Base-by-base conservation (phyloP, 148 eudicot genomes). In the Oxyria digyna region DNA sequence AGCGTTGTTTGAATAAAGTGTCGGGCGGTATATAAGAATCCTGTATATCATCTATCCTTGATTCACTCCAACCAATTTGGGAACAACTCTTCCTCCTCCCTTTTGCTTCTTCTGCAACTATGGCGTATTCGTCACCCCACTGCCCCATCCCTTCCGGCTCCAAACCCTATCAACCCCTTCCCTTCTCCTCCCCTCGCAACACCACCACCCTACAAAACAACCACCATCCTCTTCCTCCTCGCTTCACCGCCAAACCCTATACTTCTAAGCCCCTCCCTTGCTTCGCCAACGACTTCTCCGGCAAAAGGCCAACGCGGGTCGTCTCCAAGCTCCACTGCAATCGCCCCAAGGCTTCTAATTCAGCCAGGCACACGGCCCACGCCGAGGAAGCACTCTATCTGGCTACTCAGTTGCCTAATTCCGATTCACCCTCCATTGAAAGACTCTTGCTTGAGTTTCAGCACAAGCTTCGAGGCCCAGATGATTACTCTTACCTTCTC, bases 281-380 rank as follows among this genome's bases (percentile, higher is more conserved):
- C 67, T 74, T 69, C 76, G 32, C 71, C 52, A 71, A 87, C 17
- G 96, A 93, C 18, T 93, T 93, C 70, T 87, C 89, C 1, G 91
- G 91, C 62, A 83, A 91, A 2, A 78, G 91, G 70, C 86, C 98
- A 0, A 93, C 98, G 70, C 82, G 98, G 1, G 86, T 78, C 35
- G 97, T 90, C n/a, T 90, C 97, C 13, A 94, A 94, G 42, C 83
- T 87, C 84, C 96, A 94, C 45, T 87, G 80, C 10, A 91, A 95
- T 54, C 87, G 98, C 40, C 90, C 81, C 66, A 86, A 79, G 68
- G 76, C 79, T 8, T 23, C 74, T 15, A 70, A 73, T 68, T 71
- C 84, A 9, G 40, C 84, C 74, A 81, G 88, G 0, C 97, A 90
- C 74, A 72, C 87, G 2, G 42, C 80, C 11, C 41, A 71, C 4